phyloP scores from a whole-genome alignment of 352 stramenopile species.

The Phytophthora nicotianae region DNA sequence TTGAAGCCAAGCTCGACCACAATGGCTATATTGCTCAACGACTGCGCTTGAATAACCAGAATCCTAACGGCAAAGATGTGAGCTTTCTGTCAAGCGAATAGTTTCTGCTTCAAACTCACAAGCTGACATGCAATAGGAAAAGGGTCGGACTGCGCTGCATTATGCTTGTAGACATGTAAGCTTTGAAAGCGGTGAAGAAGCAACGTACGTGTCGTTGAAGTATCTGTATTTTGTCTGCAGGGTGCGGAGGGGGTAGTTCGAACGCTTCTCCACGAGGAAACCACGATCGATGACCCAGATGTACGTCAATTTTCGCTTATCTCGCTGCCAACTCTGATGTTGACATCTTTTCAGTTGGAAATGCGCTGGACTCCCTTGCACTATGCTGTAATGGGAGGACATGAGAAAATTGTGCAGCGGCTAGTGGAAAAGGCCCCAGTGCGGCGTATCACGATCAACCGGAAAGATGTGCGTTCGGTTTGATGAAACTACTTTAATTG shows the following conservation, averaged over 20 bases:
- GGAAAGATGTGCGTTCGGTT: constrained; percentile 61
- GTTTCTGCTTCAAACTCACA: background rate
- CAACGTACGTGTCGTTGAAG: too few species aligned
- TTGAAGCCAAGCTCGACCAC: constrained; percentile 70
- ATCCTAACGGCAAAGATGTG: constrained; percentile 80
- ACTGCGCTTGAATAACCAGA: constrained; percentile 66
- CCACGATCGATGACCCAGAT: constrained; percentile 78
- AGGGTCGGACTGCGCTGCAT: constrained; percentile 73
- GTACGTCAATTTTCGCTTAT: too few species aligned
- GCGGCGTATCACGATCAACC: constrained; percentile 80
- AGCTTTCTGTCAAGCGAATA: background rate
- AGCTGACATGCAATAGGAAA: constrained; percentile 48
- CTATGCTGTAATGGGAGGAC: constrained; percentile 78
- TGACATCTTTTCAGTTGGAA: constrained; percentile 63
- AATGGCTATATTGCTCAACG: constrained; percentile 67
- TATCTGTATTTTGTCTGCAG: too few species aligned
- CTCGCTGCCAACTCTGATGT: background rate
- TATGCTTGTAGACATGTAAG: constrained; percentile 72
- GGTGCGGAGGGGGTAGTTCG: constrained; percentile 56
- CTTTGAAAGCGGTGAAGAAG: background rate
- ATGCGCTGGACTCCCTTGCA: constrained; percentile 85
- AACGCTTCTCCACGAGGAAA: constrained; percentile 74
- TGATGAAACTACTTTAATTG: background rate
- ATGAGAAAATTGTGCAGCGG: constrained; percentile 53
- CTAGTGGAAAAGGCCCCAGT: constrained; percentile 76